Conservation (phyloP, 73 alveolate species). For the Paramecium biaurelia region DNA sequence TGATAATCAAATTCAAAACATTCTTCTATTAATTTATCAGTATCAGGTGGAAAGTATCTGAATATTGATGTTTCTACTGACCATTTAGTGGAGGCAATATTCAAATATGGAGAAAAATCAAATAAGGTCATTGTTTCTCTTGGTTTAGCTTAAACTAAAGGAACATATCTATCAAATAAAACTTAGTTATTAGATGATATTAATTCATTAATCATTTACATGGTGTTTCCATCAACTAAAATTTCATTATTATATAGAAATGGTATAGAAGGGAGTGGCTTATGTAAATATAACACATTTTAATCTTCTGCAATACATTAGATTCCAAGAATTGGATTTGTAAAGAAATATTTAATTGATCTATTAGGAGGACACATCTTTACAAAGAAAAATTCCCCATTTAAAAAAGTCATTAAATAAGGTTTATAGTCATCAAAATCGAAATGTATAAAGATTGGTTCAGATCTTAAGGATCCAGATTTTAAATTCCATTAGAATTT, state of each 20-base stretch:
- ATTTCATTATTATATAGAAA: not conserved
- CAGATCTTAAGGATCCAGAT: not conserved
- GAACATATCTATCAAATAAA: not conserved
- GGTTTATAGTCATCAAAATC: conserved; percentile 28
- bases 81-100: not conserved
- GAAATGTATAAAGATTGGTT: conserved; percentile 29
- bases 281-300: not conserved
- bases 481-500: not conserved
- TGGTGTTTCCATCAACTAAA: not conserved
- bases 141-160: not conserved
- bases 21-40: not conserved
- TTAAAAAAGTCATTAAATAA: not conserved
- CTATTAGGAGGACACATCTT: conserved; percentile 42
- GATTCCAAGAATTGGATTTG: conserved; percentile 22
- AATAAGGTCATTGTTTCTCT: not conserved
- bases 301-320: not conserved
- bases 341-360: conserved; percentile 9
- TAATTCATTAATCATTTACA: not conserved
- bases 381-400: not conserved
- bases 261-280: not conserved
- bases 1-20: conserved; percentile 22
- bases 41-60: not conserved
- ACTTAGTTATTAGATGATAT: not conserved
- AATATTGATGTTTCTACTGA: conserved; percentile 30
- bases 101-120: conserved; percentile 17